Evolutionary conservation across 129 eudicot species (phyloP).

Genomic region (Sambucus nigra): DNA sequence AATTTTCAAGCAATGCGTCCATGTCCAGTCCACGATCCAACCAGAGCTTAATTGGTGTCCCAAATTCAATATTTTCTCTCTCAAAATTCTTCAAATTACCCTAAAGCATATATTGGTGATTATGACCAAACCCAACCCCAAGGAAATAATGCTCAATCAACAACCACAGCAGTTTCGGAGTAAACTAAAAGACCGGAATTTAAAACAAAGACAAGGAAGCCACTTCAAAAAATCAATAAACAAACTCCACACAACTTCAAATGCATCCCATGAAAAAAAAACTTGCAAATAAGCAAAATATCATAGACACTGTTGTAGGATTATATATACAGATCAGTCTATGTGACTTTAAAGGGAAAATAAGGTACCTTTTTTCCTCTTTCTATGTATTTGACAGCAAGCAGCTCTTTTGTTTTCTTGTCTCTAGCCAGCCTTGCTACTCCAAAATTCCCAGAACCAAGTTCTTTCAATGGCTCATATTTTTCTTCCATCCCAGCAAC

Average conservation of each 20-base stretch:
- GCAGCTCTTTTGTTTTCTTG: conserved; percentile 49
- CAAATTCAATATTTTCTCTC: not conserved
- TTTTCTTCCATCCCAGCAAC: conserved; percentile 38
- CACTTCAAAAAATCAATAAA: conserved; percentile 6
- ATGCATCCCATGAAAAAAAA: conserved; percentile 4
- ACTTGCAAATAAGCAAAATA: not conserved
- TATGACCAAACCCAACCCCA: not conserved
- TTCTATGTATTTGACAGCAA: conserved; percentile 61
- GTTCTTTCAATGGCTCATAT: conserved; percentile 52
- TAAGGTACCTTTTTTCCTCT: conserved; percentile 53
- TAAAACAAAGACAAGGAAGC: conserved; percentile 1
- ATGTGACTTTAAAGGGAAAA: not conserved
- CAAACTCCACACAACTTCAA: conserved; percentile 4
- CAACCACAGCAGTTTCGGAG: not conserved
- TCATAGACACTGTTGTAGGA: not conserved
- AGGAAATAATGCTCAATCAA: not conserved
- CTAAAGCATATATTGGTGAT: too few relatives aligned
- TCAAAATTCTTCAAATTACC: not conserved
- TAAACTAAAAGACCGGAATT: not conserved
- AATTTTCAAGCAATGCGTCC: too few relatives aligned
- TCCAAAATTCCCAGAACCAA: conserved; percentile 62
- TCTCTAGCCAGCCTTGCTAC: conserved; percentile 59
- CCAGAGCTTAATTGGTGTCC: too few relatives aligned
- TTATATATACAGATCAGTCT: not conserved
- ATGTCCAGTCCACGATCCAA: too few relatives aligned